Evolutionary conservation across 2,329 filamentous ascomycete genomes (phyloP), one percentile per base, ranked within the genome.

Genomic region (Bisporella sp.): DNA sequence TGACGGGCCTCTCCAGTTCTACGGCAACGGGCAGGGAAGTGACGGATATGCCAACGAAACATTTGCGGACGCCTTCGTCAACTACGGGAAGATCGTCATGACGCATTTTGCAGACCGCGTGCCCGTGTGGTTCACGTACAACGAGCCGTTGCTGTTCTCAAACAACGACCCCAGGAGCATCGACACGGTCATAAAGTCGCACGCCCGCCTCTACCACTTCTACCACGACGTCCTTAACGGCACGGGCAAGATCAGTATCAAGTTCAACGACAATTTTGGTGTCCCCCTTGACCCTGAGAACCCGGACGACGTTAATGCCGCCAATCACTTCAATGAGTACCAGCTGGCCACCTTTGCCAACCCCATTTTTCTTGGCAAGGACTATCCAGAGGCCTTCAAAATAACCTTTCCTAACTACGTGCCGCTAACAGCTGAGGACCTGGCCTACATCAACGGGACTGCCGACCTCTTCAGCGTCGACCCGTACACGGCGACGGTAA

Each of bases 391-490:
- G 31, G 64, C 76, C 2, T 66, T 69, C 12, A 54, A 52, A 29
- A 50, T 45, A 28, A 54, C 52, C 2, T 41, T 54, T 5, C 31
- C 32, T 30, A 47, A 58, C 67, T 66, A n/a, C 69, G n/a, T 79
- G 72, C 0, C 71, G 70, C 0, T 59, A 4, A 76, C 66, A 1
- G 54, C 68, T 0, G 63, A 66, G 3, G 72, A 84, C 31, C 63
- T 83, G 5, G 61, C 59, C 2, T 73, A 73, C 45, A 71, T 78
- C 33, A 65, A 67, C n/a, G 68, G 70, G 9, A 79, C 76, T 0
- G 69, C 72, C 5, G 79, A 82, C 58, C 79, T 80, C 53, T 67
- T 79, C 31, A 75, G 71, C 8, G 71, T 82, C 39, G 78, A 82
- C 53, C 74, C 77, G 0, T 83, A 82, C 64, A 79, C 75, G 0